A percentile compares a stretch with the other conserved stretches of the same genome.
phyloP scores from a whole-genome alignment of 257 asterid genomes.

The Nicotiana knightiana region DNA sequence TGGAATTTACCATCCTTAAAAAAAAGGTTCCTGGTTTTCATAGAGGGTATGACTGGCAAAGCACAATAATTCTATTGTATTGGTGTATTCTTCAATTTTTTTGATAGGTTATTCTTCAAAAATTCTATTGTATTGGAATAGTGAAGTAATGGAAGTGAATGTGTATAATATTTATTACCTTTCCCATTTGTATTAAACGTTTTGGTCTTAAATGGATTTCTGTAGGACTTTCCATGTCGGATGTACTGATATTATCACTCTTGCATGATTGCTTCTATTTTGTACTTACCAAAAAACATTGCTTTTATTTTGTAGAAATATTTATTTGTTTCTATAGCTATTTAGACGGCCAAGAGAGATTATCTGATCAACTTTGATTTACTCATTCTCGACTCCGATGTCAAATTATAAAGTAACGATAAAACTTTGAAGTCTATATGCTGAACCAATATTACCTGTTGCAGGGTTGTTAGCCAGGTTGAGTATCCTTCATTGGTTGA shows the following conservation, averaged over 20 bases:
- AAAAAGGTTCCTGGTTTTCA: background rate
- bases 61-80: background rate
- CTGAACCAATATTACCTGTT: slow-evolving; percentile 18
- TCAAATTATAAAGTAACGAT: background rate
- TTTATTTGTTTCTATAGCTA: background rate
- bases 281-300: background rate
- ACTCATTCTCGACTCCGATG: background rate
- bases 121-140: background rate
- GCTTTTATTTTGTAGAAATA: background rate
- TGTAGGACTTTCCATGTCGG: background rate
- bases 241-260: slow-evolving; percentile 1
- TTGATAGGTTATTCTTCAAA: too few species aligned
- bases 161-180: background rate
- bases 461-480: slow-evolving; percentile 97
- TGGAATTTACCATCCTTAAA: background rate
- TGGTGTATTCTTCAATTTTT: background rate
- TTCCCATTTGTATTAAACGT: background rate
- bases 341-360: background rate
- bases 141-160: background rate
- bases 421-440: background rate
- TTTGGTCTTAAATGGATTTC: background rate
- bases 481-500: slow-evolving; percentile 98
- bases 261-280: background rate
- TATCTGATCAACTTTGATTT: slow-evolving; percentile 2
- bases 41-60: background rate